Conservation (phyloP, 345 rosid genomes). For the Draba incana region DNA sequence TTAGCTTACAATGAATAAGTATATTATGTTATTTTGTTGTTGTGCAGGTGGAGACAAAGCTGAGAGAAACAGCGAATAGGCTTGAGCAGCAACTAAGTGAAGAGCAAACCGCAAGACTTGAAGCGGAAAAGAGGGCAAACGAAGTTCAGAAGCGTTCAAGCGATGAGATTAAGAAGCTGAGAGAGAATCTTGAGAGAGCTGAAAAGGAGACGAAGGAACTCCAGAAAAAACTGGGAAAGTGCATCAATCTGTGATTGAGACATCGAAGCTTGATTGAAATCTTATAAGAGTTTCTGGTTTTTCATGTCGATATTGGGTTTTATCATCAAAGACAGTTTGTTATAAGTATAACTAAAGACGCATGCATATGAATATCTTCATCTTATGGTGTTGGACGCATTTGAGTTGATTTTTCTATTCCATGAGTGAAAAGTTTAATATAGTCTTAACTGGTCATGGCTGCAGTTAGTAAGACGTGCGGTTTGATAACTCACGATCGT, state of each 20-base stretch:
- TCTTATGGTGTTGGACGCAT: conserved; percentile 7
- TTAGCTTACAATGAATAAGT: not conserved
- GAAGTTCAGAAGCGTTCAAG: conserved; percentile 63
- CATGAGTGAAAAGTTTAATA: no score
- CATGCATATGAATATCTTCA: not conserved
- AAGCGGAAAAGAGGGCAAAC: conserved; percentile 63
- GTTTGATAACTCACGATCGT: no score
- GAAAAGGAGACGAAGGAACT: conserved; percentile 66
- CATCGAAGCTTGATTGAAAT: not conserved
- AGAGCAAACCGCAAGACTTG: conserved; percentile 80
- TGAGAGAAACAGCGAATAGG: conserved; percentile 63
- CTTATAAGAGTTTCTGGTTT: not conserved
- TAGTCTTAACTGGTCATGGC: no score
- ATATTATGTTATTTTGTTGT: not conserved
- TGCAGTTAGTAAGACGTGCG: no score
- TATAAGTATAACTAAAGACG: conserved; percentile 12
- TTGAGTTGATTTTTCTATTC: conserved; percentile 7
- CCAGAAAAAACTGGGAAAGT: conserved; percentile 53
- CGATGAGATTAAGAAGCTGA: conserved; percentile 72
- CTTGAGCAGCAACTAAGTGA: conserved; percentile 77
- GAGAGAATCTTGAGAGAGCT: conserved; percentile 75
- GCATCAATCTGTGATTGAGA: conserved; percentile 59
- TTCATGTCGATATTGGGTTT: conserved; percentile 18
- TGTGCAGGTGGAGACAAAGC: conserved; percentile 74
- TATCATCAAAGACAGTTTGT: conserved; percentile 13